A percentile compares a stretch with the other conserved stretches of the same genome.
These are phyloP conservation scores for Fomitopsis pulvina DNA, from an alignment of 768 basidiomycete genomes.

Conservation along the genomic window DNA sequence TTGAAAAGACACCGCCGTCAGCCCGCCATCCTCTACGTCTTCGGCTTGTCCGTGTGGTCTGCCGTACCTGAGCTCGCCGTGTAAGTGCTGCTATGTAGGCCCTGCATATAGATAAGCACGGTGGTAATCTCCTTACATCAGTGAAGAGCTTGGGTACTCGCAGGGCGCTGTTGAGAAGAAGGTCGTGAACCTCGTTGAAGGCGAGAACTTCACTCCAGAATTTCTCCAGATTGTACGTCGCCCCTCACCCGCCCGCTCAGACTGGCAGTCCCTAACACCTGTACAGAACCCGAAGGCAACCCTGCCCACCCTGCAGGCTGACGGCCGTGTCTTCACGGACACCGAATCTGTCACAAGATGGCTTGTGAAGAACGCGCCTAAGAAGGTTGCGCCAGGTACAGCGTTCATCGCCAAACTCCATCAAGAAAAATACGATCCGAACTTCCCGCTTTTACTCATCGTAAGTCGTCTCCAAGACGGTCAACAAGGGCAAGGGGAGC, in stretches of 20 bases:
- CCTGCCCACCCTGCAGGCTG: conserved; percentile 34
- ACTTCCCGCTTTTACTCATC: conserved; percentile 38
- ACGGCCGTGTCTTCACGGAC: conserved; percentile 30
- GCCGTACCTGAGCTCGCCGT: conserved; percentile 35
- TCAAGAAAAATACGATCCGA: conserved; percentile 42
- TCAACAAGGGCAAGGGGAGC: background rate
- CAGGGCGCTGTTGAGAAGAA: conserved; percentile 29
- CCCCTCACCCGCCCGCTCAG: background rate
- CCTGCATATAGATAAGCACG: background rate
- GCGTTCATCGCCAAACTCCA: conserved; percentile 35
- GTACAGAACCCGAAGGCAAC: conserved; percentile 37
- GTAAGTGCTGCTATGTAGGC: conserved; percentile 21
- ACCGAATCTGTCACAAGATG: conserved; percentile 35
- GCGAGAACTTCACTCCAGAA: conserved; percentile 40
- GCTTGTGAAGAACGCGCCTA: conserved; percentile 34
- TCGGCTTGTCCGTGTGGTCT: conserved; percentile 33
- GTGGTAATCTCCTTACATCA: conserved; percentile 8
- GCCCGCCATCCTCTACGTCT: conserved; percentile 29
- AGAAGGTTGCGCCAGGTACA: conserved; percentile 28
- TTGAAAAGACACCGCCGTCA: background rate
- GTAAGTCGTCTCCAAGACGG: conserved; percentile 22
- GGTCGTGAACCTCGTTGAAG: conserved; percentile 36
- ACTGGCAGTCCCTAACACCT: background rate
- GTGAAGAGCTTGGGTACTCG: conserved; percentile 38
- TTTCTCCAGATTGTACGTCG: conserved; percentile 35